These are phyloP conservation scores for Wallacemonas sp. DNA, from an alignment of 208 protist species.

Conservation along the genomic window DNA sequence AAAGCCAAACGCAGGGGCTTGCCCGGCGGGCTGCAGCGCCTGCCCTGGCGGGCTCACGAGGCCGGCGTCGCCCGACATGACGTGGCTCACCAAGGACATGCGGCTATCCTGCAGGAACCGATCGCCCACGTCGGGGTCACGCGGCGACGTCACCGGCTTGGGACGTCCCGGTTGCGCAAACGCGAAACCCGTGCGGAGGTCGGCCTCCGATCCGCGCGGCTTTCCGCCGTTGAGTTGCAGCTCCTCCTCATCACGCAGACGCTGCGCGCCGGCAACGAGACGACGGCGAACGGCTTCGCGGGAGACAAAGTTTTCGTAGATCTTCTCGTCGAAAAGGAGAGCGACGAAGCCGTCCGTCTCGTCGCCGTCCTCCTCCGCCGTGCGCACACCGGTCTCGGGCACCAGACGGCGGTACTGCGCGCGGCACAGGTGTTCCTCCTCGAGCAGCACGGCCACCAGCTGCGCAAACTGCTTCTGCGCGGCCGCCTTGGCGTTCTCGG, in stretches of 20 bases:
- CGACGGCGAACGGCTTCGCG: constrained; percentile 31
- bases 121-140: neutral
- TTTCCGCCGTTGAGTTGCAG: neutral
- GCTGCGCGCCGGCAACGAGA: constrained; percentile 14
- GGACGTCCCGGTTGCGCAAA: constrained; percentile 8
- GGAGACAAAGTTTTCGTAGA: constrained; percentile 71
- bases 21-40: no score
- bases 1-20: no score
- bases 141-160: neutral
- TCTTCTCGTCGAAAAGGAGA: constrained; percentile 68
- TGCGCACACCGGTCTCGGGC: constrained; percentile 12
- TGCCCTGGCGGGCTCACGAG: no score
- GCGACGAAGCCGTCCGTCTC: constrained; percentile 85
- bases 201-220: constrained; percentile 1
- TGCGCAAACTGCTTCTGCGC: constrained; percentile 50
- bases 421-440: constrained; percentile 89
- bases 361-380: constrained; percentile 53
- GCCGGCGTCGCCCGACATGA: neutral
- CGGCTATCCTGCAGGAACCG: neutral
- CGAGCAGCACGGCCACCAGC: constrained; percentile 62
- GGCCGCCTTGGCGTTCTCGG: constrained; percentile 30
- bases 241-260: constrained; percentile 13
- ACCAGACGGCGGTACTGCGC: constrained; percentile 71
- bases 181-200: neutral
- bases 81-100: constrained; percentile 13